Conservation (phyloP, 257 asterid genomes). For the Petunia axillaris region DNA sequence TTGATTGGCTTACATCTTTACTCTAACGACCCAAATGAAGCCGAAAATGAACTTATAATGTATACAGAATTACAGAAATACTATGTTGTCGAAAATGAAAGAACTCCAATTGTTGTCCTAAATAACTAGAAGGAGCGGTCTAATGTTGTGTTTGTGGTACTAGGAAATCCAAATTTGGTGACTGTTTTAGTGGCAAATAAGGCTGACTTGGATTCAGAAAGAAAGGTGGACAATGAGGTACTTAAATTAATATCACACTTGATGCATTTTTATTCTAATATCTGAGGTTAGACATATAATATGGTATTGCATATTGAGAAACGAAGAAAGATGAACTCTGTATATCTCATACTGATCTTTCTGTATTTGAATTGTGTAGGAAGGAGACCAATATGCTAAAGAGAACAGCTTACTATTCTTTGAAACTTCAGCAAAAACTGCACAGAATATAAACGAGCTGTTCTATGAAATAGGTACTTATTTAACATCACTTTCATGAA, state of each 20-base stretch:
- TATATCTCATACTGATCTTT: neutral
- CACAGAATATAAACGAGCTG: constrained; percentile 40
- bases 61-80: neutral
- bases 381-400: constrained; percentile 35
- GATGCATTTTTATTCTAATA: neutral
- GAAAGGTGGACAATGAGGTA: constrained; percentile 40
- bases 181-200: constrained; percentile 43
- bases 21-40: neutral
- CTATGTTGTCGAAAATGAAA: neutral
- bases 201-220: constrained; percentile 34
- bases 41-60: neutral
- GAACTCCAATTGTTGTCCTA: neutral
- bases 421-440: constrained; percentile 42
- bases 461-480: constrained; percentile 32
- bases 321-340: neutral
- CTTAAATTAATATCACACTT: neutral
- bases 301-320: neutral
- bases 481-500: neutral
- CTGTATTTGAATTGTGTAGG: constrained; percentile 28
- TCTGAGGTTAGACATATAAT: neutral
- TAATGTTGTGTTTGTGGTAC: neutral
- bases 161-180: constrained; percentile 36
- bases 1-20: neutral
- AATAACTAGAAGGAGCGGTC: neutral
- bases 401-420: constrained; percentile 39